Evolutionary conservation across 2,329 filamentous ascomycete species (phyloP), one percentile per base, ranked within the genome.

Genomic region (Botrytis cinerea): DNA sequence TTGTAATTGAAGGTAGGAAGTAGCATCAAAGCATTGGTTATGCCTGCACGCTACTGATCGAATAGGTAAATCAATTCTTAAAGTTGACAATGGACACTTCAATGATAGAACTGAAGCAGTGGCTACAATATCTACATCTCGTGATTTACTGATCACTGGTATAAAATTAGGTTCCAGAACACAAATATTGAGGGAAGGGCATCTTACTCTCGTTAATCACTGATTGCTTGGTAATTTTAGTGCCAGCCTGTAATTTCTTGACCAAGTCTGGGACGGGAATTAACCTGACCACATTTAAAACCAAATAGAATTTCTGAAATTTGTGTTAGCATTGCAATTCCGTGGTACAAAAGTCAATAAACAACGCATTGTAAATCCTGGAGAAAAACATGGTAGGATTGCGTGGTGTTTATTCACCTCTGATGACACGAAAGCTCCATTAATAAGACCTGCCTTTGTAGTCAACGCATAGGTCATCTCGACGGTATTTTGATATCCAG

Each of bases 11-110:
- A 99, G 86, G 81, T 98, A 99, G 2, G 94, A 97, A 4, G 90
- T 91, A 4, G 93, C 95, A 81, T 99, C 96, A 78, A 98, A 99
- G 81, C 96, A 99, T 80, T 97, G 94, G 40, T 96, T 93, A 81
- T 99, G 96, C 4, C 89, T 91, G 83, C 96, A 99, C 48, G 90
- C 84, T 4, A 90, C 87, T 6, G 93, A 93, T 48, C 96, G 91
- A 78, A 94, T 94, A 0, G 96, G 96, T 25, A 93, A 86, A 14
- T 87, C 87, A 51, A 99, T 92, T 74, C 95, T 88, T 81, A 94
- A 89, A 51, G 94, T 97, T 4, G 94, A 97, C 46, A 98, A 85
- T 0, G 96, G 96, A 80, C 97, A 97, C 82, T 97, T 97, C 18
- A 99, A 85, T 18, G 95, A 97, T 83, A 99, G 88, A 61, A 96